These are phyloP conservation scores for Narthecium ossifragum DNA, from an alignment of 106 monocot species.

Conservation along the genomic window DNA sequence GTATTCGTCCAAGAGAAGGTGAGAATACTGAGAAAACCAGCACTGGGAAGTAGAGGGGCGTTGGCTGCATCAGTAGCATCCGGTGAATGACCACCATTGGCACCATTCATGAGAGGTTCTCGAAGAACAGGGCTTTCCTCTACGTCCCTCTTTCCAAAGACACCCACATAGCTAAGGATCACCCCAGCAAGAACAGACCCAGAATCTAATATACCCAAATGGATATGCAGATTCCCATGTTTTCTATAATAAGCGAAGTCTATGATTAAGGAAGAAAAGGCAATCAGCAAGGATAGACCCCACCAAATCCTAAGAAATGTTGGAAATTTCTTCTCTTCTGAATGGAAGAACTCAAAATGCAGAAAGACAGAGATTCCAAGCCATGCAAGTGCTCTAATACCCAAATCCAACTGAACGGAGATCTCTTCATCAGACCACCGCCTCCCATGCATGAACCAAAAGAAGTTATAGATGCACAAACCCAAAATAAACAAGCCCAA, in stretches of 20 bases:
- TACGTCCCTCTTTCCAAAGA: slow-evolving; percentile 29
- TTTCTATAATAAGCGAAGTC: slow-evolving; percentile 26
- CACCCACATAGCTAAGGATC: slow-evolving; percentile 27
- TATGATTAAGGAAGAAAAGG: slow-evolving; percentile 26
- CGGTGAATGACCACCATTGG: not conserved
- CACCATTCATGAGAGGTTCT: slow-evolving; percentile 61
- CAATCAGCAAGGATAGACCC: slow-evolving; percentile 45
- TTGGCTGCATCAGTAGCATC: not conserved
- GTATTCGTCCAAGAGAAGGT: slow-evolving; percentile 86
- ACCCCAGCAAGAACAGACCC: slow-evolving; percentile 33
- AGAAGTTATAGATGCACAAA: slow-evolving; percentile 29
- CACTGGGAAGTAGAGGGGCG: slow-evolving; percentile 38
- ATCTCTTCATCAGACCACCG: slow-evolving; percentile 20
- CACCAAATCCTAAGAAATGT: slow-evolving; percentile 62
- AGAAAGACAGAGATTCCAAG: slow-evolving; percentile 29
- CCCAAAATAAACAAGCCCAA: slow-evolving; percentile 32
- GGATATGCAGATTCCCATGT: slow-evolving; percentile 11
- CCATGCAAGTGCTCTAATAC: slow-evolving; percentile 41
- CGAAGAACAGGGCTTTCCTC: slow-evolving; percentile 14
- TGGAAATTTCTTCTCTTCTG: slow-evolving; percentile 40
- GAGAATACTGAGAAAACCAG: slow-evolving; percentile 49
- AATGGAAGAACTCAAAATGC: slow-evolving; percentile 18
- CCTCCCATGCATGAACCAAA: slow-evolving; percentile 8
- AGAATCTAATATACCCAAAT: slow-evolving; percentile 46
- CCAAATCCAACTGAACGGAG: slow-evolving; percentile 33